These are phyloP conservation scores for Tuber umbilicatum DNA, from an alignment of 495 filamentous ascomycete species.

Conservation along the genomic window DNA sequence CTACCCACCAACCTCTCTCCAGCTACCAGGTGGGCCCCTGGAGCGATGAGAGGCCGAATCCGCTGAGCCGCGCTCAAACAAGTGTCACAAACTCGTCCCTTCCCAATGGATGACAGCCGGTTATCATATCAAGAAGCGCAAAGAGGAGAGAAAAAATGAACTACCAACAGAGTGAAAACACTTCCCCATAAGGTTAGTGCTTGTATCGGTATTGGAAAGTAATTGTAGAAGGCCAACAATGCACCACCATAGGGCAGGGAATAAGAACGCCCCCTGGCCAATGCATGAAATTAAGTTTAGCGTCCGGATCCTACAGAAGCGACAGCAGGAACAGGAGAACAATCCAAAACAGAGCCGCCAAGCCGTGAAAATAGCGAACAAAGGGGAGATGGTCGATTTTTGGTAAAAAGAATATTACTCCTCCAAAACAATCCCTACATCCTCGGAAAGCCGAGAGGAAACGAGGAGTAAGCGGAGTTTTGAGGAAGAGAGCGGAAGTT, in stretches of 20 bases:
- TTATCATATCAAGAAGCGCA: not conserved
- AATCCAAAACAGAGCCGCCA: constrained; percentile 11
- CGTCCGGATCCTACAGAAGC: constrained; percentile 18
- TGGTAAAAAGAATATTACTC: not conserved
- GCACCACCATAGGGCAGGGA: not conserved
- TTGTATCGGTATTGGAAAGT: not conserved
- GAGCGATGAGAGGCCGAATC: not conserved
- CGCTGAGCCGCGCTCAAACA: not conserved
- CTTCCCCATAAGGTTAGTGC: too few relatives aligned
- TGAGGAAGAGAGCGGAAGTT: not conserved
- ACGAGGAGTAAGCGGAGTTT: not conserved
- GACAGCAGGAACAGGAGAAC: constrained; percentile 9
- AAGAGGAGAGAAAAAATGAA: not conserved
- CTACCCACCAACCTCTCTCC: not conserved
- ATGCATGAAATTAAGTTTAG: constrained; percentile 20
- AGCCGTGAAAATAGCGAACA: constrained; percentile 12
- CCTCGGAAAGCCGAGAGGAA: not conserved
- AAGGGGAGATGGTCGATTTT: not conserved
- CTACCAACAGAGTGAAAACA: not conserved
- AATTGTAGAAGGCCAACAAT: not conserved
- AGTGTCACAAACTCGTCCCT: not conserved
- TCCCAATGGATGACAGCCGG: not conserved
- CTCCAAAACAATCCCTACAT: not conserved
- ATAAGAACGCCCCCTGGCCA: constrained; percentile 10
- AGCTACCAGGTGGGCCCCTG: not conserved